Evolutionary conservation across 352 stramenopile genomes (phyloP).

Genomic region (Thalassiosira mediterranea): DNA sequence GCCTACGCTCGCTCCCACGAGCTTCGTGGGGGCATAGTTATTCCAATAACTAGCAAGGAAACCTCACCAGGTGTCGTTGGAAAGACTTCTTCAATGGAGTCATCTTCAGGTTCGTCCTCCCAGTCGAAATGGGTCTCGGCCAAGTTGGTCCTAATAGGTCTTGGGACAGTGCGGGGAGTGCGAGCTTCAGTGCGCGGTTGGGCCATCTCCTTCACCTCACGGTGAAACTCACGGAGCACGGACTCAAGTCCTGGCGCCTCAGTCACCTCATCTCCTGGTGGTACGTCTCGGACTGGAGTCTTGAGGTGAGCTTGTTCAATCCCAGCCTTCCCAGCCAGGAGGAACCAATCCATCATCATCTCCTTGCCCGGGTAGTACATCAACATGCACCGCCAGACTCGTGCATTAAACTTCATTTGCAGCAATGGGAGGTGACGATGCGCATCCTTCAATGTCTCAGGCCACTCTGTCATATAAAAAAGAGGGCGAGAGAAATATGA

Average conservation of each 20-base stretch:
- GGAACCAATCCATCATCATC: not conserved
- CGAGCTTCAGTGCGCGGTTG: too few relatives aligned
- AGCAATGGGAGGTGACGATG: too few relatives aligned
- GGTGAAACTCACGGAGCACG: not conserved
- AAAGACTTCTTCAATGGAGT: too few relatives aligned
- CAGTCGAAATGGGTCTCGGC: too few relatives aligned
- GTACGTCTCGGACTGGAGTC: not conserved
- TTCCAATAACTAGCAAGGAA: too few relatives aligned
- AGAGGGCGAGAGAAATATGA: not conserved
- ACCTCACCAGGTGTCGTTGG: too few relatives aligned
- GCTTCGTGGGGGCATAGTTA: too few relatives aligned
- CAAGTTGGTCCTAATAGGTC: too few relatives aligned
- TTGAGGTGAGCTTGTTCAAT: not conserved
- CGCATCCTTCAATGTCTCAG: not conserved
- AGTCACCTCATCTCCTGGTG: not conserved
- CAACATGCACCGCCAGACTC: not conserved
- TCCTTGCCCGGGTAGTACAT: not conserved
- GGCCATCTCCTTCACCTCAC: too few relatives aligned
- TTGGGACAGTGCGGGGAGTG: too few relatives aligned
- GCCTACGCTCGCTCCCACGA: too few relatives aligned
- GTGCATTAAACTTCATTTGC: not conserved
- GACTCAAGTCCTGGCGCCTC: not conserved
- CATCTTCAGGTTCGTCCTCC: too few relatives aligned
- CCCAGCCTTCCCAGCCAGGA: not conserved
- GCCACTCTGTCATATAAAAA: not conserved